These are phyloP conservation scores for Chaetomium sp. DNA, from an alignment of 2,329 filamentous ascomycete species.

Conservation along the genomic window DNA sequence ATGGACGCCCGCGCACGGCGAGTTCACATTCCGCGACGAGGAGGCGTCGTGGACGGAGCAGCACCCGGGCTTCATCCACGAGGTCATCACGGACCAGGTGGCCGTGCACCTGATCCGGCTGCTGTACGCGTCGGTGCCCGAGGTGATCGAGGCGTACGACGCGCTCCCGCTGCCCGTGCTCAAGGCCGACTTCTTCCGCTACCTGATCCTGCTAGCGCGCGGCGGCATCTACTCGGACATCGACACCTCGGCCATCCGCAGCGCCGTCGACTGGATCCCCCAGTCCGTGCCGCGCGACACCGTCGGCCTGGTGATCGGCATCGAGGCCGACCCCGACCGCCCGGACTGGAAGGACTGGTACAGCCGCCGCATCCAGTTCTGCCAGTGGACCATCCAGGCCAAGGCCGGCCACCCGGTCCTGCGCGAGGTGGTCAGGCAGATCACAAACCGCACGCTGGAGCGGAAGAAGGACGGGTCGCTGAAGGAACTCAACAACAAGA, in stretches of 20 bases:
- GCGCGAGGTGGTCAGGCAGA: conserved; percentile 80
- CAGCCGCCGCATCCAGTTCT: conserved; percentile 93
- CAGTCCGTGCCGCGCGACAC: conserved; percentile 71
- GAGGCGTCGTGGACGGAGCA: conserved; percentile 88
- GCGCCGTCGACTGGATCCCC: conserved; percentile 86
- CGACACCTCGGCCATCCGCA: conserved; percentile 82
- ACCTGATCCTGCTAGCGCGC: conserved; percentile 65
- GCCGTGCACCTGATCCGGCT: conserved; percentile 80
- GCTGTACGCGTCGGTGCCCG: conserved; percentile 80
- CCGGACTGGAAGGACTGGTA: conserved; percentile 96
- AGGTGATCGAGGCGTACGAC: conserved; percentile 75
- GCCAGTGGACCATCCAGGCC: conserved; percentile 97
- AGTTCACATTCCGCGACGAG: conserved; percentile 79
- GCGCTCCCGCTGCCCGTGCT: conserved; percentile 73
- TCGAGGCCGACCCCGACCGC: conserved; percentile 93
- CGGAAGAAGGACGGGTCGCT: conserved; percentile 71
- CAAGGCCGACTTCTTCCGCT: conserved; percentile 79
- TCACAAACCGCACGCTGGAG: conserved; percentile 78
- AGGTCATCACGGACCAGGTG: conserved; percentile 91
- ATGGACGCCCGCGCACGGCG: conserved; percentile 71
- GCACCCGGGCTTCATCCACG: conserved; percentile 91
- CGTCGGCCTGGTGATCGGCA: conserved; percentile 87
- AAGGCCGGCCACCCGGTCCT: conserved; percentile 94
- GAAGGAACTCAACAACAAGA: conserved; percentile 62
- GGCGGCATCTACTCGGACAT: conserved; percentile 83